These are phyloP conservation scores for Phytophthora lateralis DNA, from an alignment of 352 stramenopile genomes.

Conservation along the genomic window DNA sequence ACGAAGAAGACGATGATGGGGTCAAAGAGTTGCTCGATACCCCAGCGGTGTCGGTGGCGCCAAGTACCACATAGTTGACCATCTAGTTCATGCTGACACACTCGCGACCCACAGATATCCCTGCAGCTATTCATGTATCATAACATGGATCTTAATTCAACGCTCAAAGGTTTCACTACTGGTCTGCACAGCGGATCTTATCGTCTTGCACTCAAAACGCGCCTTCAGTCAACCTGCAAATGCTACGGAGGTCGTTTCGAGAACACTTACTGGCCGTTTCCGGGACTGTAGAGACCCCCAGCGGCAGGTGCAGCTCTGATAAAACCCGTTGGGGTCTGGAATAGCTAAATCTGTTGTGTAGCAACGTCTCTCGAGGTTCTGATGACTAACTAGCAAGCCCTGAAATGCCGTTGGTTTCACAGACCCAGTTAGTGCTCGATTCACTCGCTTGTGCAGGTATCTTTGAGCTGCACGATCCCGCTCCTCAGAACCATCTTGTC, in stretches of 20 bases:
- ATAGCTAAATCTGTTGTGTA: neutral
- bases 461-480: conserved; percentile 4
- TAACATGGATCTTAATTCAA: too few species aligned
- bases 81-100: too few species aligned
- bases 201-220: too few species aligned
- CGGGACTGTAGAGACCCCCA: too few species aligned
- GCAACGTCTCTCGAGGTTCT: conserved; percentile 4
- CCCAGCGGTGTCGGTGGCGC: neutral
- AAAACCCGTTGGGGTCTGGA: too few species aligned
- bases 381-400: neutral
- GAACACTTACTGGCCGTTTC: too few species aligned
- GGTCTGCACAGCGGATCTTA: too few species aligned
- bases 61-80: conserved; percentile 1
- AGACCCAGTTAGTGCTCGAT: neutral
- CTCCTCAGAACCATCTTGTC: conserved; percentile 1
- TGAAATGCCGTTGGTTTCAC: conserved; percentile 1
- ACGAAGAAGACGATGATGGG: conserved; percentile 8
- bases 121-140: neutral
- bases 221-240: too few species aligned
- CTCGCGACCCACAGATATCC: too few species aligned
- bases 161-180: too few species aligned
- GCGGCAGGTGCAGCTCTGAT: too few species aligned
- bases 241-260: too few species aligned
- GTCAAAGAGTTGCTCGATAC: conserved; percentile 6
- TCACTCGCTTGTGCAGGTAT: neutral